These are phyloP conservation scores for Pinus albicaulis DNA, from an alignment of 75 land plant species.

Conservation along the genomic window DNA sequence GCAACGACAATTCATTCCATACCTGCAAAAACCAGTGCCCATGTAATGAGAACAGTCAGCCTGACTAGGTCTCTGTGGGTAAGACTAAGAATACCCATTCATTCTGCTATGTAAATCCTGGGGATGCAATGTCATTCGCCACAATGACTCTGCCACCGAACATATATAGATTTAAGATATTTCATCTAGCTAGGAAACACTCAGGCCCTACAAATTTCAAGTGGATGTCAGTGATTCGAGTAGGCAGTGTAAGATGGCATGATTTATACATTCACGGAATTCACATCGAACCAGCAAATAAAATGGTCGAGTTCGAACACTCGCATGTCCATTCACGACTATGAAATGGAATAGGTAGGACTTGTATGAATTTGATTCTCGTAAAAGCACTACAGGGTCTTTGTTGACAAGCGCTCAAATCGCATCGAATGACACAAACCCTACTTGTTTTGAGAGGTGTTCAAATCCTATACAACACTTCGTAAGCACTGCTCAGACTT, in stretches of 20 bases:
- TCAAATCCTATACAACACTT: background rate
- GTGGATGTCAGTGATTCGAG: background rate
- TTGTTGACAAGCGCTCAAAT: too few species aligned
- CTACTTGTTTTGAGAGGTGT: background rate
- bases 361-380: too few species aligned
- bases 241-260: background rate
- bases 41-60: conserved; percentile 64
- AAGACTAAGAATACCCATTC: conserved; percentile 60
- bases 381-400: too few species aligned
- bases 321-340: background rate
- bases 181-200: background rate
- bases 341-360: background rate
- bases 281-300: background rate
- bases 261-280: background rate
- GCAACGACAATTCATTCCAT: conserved; percentile 61
- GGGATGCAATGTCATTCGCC: background rate
- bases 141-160: conserved; percentile 1
- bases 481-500: background rate
- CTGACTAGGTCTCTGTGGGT: conserved; percentile 70
- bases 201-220: background rate
- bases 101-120: background rate
- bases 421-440: background rate
- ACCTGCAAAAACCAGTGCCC: conserved; percentile 74
- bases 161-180: background rate
- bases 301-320: background rate